A percentile compares a stretch with the other conserved stretches of the same genome.
phyloP scores from a whole-genome alignment of 176 grass and related monocot species.

The Puccinellia tenuiflora region DNA sequence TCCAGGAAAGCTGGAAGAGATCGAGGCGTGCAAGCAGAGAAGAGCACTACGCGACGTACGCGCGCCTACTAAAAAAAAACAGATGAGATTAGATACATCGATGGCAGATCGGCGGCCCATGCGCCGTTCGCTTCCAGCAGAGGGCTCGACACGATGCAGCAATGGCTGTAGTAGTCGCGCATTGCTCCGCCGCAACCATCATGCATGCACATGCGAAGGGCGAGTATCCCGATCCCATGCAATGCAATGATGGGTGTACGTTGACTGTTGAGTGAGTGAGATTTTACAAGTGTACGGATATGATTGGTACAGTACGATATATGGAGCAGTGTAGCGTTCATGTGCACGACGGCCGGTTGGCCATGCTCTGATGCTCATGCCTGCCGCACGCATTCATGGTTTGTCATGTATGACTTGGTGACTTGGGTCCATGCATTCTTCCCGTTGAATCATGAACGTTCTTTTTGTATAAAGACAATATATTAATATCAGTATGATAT shows the following conservation, averaged over 20 bases:
- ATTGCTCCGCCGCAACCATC: not conserved
- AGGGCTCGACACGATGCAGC: not conserved
- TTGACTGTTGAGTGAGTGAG: not conserved
- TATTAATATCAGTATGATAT: too few relatives aligned
- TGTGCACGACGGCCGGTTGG: too few relatives aligned
- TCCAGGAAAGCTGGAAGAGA: conserved; percentile 23
- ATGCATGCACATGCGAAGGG: too few relatives aligned
- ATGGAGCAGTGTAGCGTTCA: not conserved
- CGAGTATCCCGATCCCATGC: not conserved
- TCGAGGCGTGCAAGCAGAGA: not conserved
- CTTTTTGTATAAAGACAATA: too few relatives aligned
- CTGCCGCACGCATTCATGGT: too few relatives aligned
- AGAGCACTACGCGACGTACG: not conserved
- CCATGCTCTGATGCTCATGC: too few relatives aligned
- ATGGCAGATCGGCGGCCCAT: conserved; percentile 13
- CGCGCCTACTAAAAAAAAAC: not conserved
- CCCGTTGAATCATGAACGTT: too few relatives aligned
- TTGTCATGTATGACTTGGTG: too few relatives aligned
- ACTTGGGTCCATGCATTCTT: too few relatives aligned
- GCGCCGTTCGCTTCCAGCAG: not conserved
- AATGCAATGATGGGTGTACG: not conserved
- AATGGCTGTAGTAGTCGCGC: too few relatives aligned
- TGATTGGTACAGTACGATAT: not conserved
- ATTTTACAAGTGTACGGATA: not conserved
- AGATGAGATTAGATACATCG: not conserved